phyloP scores from a whole-genome alignment of 2,329 filamentous ascomycete genomes.

The Orbilia brochopaga region DNA sequence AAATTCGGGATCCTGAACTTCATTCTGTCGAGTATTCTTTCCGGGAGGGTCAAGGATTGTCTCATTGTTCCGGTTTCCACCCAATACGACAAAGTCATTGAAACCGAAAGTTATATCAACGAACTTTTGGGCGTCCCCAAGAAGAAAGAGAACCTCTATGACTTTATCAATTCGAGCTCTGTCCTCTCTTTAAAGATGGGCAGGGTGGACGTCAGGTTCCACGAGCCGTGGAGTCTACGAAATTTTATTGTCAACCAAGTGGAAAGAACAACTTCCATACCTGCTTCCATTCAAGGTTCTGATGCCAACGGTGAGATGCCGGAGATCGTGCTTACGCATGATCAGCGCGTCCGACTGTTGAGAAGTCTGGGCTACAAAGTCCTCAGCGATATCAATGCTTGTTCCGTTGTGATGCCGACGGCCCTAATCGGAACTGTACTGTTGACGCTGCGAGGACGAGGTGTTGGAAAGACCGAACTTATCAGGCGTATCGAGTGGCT shows the following conservation, averaged over 20 bases:
- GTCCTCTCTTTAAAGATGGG: constrained; percentile 87
- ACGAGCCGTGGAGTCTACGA: constrained; percentile 91
- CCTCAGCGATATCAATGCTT: constrained; percentile 89
- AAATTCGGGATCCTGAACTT: constrained; percentile 96
- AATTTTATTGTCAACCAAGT: constrained; percentile 79
- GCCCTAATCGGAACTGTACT: constrained; percentile 93
- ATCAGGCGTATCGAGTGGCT: constrained; percentile 90
- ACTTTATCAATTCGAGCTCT: constrained; percentile 87
- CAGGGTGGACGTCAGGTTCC: constrained; percentile 91
- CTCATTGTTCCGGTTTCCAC: constrained; percentile 95
- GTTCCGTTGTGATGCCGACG: constrained; percentile 97
- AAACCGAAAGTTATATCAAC: constrained; percentile 94
- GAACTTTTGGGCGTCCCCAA: constrained; percentile 94
- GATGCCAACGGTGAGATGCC: constrained; percentile 13
- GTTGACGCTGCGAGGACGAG: constrained; percentile 85
- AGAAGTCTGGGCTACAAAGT: constrained; percentile 90
- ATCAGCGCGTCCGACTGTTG: constrained; percentile 73
- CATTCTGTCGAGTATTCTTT: constrained; percentile 85
- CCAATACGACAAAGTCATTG: constrained; percentile 98
- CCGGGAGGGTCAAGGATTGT: constrained; percentile 84
- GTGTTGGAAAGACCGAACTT: constrained; percentile 85
- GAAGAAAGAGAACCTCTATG: constrained; percentile 88
- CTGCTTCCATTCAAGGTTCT: constrained; percentile 56
- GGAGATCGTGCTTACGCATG: constrained; percentile 57
- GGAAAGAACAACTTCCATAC: constrained; percentile 58